Evolutionary conservation across 768 basidiomycete genomes (phyloP).

Genomic region (Pleurotus platypus): DNA sequence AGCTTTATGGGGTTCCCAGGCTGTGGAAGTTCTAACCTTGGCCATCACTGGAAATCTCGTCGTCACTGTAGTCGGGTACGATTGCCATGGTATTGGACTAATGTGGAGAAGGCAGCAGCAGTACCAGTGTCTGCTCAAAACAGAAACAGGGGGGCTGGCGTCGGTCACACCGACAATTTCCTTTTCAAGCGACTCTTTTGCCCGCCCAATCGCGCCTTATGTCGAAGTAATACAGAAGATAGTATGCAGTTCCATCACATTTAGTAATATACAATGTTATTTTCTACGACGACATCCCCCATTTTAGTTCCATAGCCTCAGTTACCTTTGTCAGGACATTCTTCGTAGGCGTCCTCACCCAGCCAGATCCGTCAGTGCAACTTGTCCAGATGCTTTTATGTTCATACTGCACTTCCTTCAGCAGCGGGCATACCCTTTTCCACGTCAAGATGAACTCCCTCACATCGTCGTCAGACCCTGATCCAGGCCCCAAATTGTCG

Average conservation of each 20-base stretch:
- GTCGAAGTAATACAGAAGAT: too few species aligned
- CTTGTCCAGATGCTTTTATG: conserved; percentile 36
- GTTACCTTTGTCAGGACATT: background rate
- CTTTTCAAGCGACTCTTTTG: too few species aligned
- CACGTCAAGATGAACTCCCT: conserved; percentile 38
- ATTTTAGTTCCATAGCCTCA: conserved; percentile 5
- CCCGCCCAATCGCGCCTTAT: too few species aligned
- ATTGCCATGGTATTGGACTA: too few species aligned
- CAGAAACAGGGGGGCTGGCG: too few species aligned
- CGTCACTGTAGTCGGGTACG: background rate
- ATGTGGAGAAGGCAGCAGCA: too few species aligned
- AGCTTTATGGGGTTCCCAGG: background rate
- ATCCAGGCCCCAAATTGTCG: background rate
- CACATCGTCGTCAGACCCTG: conserved; percentile 24
- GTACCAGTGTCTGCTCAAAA: too few species aligned
- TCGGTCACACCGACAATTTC: too few species aligned
- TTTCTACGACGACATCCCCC: conserved; percentile 5
- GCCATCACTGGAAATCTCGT: background rate
- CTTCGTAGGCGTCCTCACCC: conserved; percentile 22
- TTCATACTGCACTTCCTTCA: conserved; percentile 39
- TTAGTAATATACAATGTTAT: background rate
- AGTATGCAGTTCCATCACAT: too few species aligned
- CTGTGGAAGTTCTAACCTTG: background rate
- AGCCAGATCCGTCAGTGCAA: conserved; percentile 28
- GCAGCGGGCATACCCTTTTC: conserved; percentile 33